Base-by-base conservation (phyloP, 441 rosid species). In the Adansonia madagascariensis region DNA sequence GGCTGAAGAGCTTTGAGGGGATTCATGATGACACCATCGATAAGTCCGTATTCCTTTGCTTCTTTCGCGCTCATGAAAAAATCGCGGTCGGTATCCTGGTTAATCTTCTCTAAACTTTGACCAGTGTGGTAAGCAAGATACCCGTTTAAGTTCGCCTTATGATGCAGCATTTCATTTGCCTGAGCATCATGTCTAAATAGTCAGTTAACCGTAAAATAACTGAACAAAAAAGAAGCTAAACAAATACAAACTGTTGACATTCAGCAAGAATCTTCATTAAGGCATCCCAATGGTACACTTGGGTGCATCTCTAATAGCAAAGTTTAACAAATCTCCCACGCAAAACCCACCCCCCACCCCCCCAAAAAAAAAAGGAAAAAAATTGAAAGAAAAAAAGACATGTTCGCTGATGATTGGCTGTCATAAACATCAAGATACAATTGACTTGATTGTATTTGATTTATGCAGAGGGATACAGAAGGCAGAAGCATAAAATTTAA, bases 31-130 rank as follows among this genome's bases (percentile, higher is more conserved):
- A 94, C 94, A 79, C 91, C 97, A 15, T 92, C 98, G 0, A 96
- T 96, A 18, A 96, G 95, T 35, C 99, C 96, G 73, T 96, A 96
- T 6, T 91, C 99, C 77, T 87, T 84, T 68, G 99, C 94, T 85
- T 96, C 99, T 77, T 90, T 87, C n/a, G 99, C 90, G 49, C 98
- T 91, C 99, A 96, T 92, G 91, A 94, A 96, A 90, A 88, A 96
- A 85, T 96, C 98, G 0, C 95, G 97, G 71, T 92, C 95, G 0
- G 99, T 96, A 81, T 96, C 99, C 82, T 87, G 84, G 82, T 90
- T 91, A 79, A 96, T 89, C 90, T 81, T 87, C 76, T 91, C 98
- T 3, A 91, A 88, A 86, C 91, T 92, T 85, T 96, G 99, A 68
- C 98, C 98, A 15, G 97, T 92, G 86, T 94, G 98, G 85, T 94